Evolutionary conservation across 148 eudicot species (phyloP).

Genomic region (Arbutus unedo): DNA sequence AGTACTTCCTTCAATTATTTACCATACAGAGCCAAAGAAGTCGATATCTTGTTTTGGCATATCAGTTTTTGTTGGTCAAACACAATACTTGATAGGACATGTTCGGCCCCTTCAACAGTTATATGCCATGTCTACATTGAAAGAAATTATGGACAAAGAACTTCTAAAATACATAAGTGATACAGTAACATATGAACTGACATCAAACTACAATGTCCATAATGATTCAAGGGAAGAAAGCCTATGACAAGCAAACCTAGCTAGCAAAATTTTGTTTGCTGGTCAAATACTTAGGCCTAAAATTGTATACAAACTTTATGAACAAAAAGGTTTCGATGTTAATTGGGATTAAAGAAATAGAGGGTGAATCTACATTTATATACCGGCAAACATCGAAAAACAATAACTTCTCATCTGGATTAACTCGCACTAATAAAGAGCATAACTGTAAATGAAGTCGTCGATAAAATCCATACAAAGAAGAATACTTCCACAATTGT

Average conservation of each 20-base stretch:
- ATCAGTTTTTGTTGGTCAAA: too few species aligned
- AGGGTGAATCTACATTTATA: not conserved
- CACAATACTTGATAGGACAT: too few species aligned
- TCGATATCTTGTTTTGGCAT: too few species aligned
- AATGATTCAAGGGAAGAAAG: too few species aligned
- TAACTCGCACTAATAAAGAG: not conserved
- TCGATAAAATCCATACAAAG: not conserved
- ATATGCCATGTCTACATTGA: constrained; percentile 72
- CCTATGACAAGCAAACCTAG: not conserved
- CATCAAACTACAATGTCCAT: not conserved
- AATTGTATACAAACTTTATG: too few species aligned
- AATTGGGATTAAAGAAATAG: not conserved
- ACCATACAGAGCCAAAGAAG: too few species aligned
- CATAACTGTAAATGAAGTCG: not conserved
- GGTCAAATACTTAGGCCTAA: not conserved
- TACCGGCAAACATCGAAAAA: not conserved
- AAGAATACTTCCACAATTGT: not conserved
- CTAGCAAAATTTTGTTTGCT: not conserved
- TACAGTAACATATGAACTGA: not conserved
- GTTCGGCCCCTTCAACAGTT: constrained; percentile 60
- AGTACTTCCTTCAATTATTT: too few species aligned
- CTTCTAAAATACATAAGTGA: not conserved
- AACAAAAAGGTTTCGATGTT: too few species aligned
- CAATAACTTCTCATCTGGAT: not conserved
- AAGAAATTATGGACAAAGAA: not conserved